These are phyloP conservation scores for Phyllachora maydis DNA, from an alignment of 2,329 filamentous ascomycete genomes.

Conservation along the genomic window DNA sequence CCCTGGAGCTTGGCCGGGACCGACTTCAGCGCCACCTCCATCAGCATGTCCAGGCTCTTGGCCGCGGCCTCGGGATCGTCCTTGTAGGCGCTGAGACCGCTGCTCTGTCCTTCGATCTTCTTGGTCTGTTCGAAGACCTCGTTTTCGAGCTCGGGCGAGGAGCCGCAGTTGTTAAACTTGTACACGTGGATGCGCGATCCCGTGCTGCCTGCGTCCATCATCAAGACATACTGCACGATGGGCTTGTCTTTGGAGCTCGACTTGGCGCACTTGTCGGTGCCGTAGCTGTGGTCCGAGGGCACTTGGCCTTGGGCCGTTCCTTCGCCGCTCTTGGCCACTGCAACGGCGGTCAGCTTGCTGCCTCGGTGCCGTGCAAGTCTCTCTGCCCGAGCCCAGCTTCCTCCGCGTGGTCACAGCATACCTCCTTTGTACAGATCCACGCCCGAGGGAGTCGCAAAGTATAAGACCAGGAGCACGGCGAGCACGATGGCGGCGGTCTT, in stretches of 20 bases:
- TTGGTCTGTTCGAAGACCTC: conserved; percentile 90
- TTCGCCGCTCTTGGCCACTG: conserved; percentile 6
- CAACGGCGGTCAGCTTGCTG: no score
- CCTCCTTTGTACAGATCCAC: conserved; percentile 30
- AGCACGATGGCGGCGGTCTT: conserved; percentile 43
- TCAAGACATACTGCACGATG: conserved; percentile 89
- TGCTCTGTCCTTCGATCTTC: conserved; percentile 46
- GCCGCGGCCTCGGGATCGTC: conserved; percentile 75
- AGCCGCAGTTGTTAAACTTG: conserved; percentile 95
- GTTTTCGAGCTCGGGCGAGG: conserved; percentile 82
- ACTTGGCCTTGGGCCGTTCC: conserved; percentile 21
- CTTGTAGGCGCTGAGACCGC: conserved; percentile 67
- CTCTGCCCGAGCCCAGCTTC: no score
- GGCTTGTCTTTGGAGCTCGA: conserved; percentile 78
- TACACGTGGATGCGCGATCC: conserved; percentile 97
- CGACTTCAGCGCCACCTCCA: conserved; percentile 65
- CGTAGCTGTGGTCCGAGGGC: conserved; percentile 38
- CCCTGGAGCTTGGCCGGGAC: conserved; percentile 77
- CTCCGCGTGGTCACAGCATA: no score
- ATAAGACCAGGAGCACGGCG: conserved; percentile 40
- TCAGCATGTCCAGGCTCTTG: conserved; percentile 67
- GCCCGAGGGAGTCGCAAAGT: conserved; percentile 36
- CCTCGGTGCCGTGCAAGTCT: no score
- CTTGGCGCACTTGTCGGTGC: conserved; percentile 58
- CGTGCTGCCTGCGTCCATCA: conserved; percentile 97